Base-by-base conservation (phyloP, 768 basidiomycete species). In the Serendipita vermifera region DNA sequence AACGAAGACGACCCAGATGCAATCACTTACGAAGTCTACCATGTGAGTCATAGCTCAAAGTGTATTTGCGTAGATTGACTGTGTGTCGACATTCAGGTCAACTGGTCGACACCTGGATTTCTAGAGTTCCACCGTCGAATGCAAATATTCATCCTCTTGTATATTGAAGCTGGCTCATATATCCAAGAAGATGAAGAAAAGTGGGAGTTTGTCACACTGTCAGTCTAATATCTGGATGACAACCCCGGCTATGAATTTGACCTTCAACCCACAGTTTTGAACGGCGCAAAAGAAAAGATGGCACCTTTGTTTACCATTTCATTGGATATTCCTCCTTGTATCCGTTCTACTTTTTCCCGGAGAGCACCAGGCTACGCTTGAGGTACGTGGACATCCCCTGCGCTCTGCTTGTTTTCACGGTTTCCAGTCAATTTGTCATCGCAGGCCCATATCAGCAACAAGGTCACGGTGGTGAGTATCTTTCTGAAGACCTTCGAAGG, bases 331-430 rank as follows among this genome's bases (percentile, higher is more conserved):
- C 90, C 3, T 90, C 92, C 1, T 74, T 98, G 35, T 98, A 93
- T 66, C 87, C 87, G 15, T 99, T 99, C 70, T 96, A 91, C 71
- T 86, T 83, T 68, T 98, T 85, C 70, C 96, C 96, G 3, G 94
- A 96, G 65, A 85, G 77, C 64, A 80, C 86, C 57, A 80, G 96
- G 29, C 64, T 97, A 66, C 78, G 96, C 60, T 71, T 98, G 56
- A 92, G 91, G 87, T 88, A 56, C 51, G 76, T 61, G 43, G 11
- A 27, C 32, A 3, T n/a, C 22, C 31, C 43, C 20, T 22, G 31
- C 29, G n/a, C 22, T 38, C 43, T 33, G 13, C 57, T n/a, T 2
- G 3, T 7, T 14, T 55, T 55, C 26, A 27, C n/a, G n/a, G n/a
- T n/a, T n/a, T 41, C 3, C 63, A 93, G 91, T 65, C 94, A 99